These are phyloP conservation scores for Byssochlamys sp. DNA, from an alignment of 2,329 filamentous ascomycete genomes.

Conservation along the genomic window DNA sequence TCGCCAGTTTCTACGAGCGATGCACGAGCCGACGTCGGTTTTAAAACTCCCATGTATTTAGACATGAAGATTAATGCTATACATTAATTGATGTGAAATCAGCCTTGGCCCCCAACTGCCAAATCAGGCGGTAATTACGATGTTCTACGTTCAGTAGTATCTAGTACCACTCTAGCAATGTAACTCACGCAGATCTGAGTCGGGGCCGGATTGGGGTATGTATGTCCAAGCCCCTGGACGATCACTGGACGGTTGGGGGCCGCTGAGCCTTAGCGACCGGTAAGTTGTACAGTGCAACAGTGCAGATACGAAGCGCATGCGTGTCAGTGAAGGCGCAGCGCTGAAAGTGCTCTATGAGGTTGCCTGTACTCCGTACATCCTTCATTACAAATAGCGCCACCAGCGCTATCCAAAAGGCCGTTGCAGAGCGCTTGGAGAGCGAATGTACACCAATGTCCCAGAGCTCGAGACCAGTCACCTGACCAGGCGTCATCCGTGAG, in stretches of 20 bases:
- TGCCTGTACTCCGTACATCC: background rate
- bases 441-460: too few relatives aligned
- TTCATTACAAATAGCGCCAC: background rate
- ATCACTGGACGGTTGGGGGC: background rate
- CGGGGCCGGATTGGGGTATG: background rate
- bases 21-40: background rate
- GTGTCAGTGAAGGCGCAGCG: background rate
- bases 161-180: background rate
- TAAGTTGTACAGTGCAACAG: too few relatives aligned
- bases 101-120: background rate
- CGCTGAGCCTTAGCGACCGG: background rate
- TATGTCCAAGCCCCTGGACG: background rate
- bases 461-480: constrained; percentile 5
- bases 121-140: background rate
- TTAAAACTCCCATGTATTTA: background rate
- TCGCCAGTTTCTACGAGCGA: background rate
- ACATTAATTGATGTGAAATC: background rate
- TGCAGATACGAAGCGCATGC: background rate
- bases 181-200: background rate
- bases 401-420: background rate
- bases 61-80: background rate
- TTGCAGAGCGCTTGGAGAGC: too few relatives aligned
- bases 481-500: constrained; percentile 7
- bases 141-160: background rate
- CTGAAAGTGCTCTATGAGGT: background rate